phyloP scores from a whole-genome alignment of 2,329 filamentous ascomycete species.

The Mycocentrospora acerina region DNA sequence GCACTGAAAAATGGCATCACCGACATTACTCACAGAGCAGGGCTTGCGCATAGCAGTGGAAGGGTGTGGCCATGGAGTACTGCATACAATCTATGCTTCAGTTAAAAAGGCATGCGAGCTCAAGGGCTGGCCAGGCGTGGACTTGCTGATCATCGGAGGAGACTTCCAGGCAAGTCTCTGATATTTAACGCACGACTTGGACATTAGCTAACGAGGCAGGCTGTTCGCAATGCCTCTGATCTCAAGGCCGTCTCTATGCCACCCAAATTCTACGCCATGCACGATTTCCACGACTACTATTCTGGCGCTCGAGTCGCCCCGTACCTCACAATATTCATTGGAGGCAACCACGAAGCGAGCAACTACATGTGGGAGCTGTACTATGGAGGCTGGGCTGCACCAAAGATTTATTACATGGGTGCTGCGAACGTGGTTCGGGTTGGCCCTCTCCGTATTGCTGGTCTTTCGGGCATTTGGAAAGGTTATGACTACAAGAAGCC shows the following conservation, averaged over 20 bases:
- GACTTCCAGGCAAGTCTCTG: conserved; percentile 74
- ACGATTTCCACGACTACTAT: conserved; percentile 95
- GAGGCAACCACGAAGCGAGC: conserved; percentile 92
- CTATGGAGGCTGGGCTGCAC: conserved; percentile 95
- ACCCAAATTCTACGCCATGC: conserved; percentile 80
- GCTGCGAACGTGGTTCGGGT: conserved; percentile 85
- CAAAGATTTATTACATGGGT: conserved; percentile 96
- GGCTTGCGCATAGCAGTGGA: conserved; percentile 75
- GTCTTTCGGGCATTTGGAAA: conserved; percentile 94
- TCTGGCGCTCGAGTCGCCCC: conserved; percentile 75
- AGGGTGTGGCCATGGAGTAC: conserved; percentile 88
- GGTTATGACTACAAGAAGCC: conserved; percentile 80
- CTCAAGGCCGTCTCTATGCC: conserved; percentile 88
- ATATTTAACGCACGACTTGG: neutral
- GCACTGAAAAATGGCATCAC: conserved; percentile 25
- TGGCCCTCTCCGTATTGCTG: conserved; percentile 83
- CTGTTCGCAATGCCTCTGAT: conserved; percentile 85
- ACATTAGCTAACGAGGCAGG: conserved; percentile 50
- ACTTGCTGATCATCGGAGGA: conserved; percentile 90
- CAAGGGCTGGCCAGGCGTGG: conserved; percentile 78
- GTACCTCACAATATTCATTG: conserved; percentile 88
- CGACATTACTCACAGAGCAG: conserved; percentile 21
- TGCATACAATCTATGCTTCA: conserved; percentile 87
- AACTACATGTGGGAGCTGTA: conserved; percentile 89
- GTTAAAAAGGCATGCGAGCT: conserved; percentile 67